Evolutionary conservation across 116 monocot genomes (phyloP).

Genomic region (Iris pallida): DNA sequence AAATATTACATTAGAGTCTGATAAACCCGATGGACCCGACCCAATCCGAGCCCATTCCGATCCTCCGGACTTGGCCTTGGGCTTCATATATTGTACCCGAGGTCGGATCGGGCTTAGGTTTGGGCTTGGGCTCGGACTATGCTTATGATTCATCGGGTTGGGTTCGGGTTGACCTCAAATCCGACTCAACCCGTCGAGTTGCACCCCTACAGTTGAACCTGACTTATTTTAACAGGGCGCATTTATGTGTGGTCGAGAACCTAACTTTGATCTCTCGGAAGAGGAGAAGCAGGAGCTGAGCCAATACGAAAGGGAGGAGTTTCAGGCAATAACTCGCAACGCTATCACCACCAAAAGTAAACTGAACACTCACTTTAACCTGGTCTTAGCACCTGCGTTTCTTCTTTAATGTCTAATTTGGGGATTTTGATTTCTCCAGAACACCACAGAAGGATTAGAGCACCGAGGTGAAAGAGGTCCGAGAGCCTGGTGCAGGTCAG

Average conservation of each 20-base stretch:
- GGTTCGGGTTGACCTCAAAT: no score
- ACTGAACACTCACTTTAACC: not conserved
- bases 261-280: constrained; percentile 70
- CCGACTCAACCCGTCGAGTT: no score
- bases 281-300: constrained; percentile 70
- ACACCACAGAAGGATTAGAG: constrained; percentile 31
- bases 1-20: no score
- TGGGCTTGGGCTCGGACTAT: no score
- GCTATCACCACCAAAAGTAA: constrained; percentile 73
- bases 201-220: no score
- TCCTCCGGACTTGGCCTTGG: no score
- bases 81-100: no score
- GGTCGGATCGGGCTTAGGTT: no score
- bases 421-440: constrained; percentile 13
- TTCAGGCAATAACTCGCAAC: constrained; percentile 52
- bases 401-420: not conserved
- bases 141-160: no score
- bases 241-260: constrained; percentile 83
- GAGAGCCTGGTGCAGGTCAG: not conserved
- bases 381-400: not conserved
- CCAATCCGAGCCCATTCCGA: no score
- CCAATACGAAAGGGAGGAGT: constrained; percentile 71
- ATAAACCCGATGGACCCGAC: no score
- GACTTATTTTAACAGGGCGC: constrained; percentile 41
- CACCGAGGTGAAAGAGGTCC: constrained; percentile 14